Conservation (phyloP, 2,329 filamentous ascomycete genomes). For the Arthrobotrys iridis region DNA sequence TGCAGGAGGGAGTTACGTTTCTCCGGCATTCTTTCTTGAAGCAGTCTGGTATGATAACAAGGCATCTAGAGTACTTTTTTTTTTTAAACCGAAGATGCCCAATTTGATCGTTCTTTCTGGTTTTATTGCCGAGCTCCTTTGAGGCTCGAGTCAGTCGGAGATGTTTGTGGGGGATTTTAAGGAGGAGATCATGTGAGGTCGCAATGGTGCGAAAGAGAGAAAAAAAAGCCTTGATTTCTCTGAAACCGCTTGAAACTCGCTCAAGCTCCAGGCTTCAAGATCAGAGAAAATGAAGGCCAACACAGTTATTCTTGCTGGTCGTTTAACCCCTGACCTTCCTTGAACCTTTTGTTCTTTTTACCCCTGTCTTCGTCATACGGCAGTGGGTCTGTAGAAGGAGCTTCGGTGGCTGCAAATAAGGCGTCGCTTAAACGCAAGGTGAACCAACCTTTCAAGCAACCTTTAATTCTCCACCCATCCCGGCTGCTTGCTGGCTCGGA, state of each 20-base stretch:
- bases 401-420: constrained; percentile 47
- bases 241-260: constrained; percentile 54
- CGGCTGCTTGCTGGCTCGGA: constrained; percentile 38
- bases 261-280: constrained; percentile 52
- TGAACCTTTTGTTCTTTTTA: not conserved
- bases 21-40: constrained; percentile 3
- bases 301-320: constrained; percentile 1
- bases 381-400: constrained; percentile 19
- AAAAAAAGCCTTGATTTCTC: constrained; percentile 29
- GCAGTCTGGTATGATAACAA: constrained; percentile 11
- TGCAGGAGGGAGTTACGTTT: not conserved
- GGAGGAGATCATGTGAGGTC: constrained; percentile 46
- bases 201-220: constrained; percentile 9
- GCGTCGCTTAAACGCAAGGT: constrained; percentile 54
- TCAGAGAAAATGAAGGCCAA: constrained; percentile 20
- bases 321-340: not conserved
- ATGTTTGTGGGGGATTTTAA: constrained; percentile 24
- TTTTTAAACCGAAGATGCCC: constrained; percentile 29
- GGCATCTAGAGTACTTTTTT: constrained; percentile 12
- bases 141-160: constrained; percentile 51
- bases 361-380: constrained; percentile 51
- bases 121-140: constrained; percentile 25
- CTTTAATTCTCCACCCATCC: constrained; percentile 35
- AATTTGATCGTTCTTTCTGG: constrained; percentile 1
- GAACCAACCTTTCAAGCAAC: constrained; percentile 30